phyloP scores from a whole-genome alignment of 1,139 yeast species.

The Tardiomyces blankii region DNA sequence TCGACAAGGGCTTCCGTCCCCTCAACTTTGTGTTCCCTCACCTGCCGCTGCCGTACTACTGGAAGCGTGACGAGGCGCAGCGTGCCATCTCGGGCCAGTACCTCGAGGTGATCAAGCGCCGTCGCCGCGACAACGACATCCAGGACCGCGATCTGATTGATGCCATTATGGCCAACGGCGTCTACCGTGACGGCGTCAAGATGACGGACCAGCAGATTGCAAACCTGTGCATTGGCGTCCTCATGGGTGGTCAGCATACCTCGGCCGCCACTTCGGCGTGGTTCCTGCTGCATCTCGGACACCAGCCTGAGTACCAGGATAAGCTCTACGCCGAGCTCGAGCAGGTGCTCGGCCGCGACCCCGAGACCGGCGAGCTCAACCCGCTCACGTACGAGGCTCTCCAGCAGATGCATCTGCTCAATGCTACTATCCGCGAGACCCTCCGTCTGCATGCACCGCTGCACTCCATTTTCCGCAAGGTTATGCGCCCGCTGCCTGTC shows the following conservation, averaged over 20 bases:
- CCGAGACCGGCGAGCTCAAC: conserved; percentile 28
- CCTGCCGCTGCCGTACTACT: conserved; percentile 80
- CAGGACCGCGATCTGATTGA: conserved; percentile 84
- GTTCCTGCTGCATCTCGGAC: conserved; percentile 86
- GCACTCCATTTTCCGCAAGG: conserved; percentile 92
- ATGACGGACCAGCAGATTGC: conserved; percentile 97
- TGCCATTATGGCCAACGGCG: conserved; percentile 67
- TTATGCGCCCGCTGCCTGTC: conserved; percentile 62
- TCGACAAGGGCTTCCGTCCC: conserved; percentile 96
- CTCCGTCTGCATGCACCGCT: conserved; percentile 92
- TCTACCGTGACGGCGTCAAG: conserved; percentile 84
- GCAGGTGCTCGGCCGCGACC: conserved; percentile 46
- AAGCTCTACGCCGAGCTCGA: conserved; percentile 66
- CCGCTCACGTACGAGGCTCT: conserved; percentile 66
- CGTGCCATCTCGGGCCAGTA: conserved; percentile 68
- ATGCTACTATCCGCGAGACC: conserved; percentile 82
- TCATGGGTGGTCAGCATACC: conserved; percentile 99
- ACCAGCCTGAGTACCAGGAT: conserved; percentile 72
- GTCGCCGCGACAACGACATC: conserved; percentile 56
- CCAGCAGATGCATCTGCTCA: conserved; percentile 69
- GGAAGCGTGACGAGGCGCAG: conserved; percentile 82
- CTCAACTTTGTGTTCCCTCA: conserved; percentile 91
- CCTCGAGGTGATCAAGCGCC: conserved; percentile 59
- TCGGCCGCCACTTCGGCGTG: conserved; percentile 95
- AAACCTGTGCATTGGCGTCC: conserved; percentile 81